These are phyloP conservation scores for Alternaria hordeiaustralica DNA, from an alignment of 2,329 filamentous ascomycete species.

Conservation along the genomic window DNA sequence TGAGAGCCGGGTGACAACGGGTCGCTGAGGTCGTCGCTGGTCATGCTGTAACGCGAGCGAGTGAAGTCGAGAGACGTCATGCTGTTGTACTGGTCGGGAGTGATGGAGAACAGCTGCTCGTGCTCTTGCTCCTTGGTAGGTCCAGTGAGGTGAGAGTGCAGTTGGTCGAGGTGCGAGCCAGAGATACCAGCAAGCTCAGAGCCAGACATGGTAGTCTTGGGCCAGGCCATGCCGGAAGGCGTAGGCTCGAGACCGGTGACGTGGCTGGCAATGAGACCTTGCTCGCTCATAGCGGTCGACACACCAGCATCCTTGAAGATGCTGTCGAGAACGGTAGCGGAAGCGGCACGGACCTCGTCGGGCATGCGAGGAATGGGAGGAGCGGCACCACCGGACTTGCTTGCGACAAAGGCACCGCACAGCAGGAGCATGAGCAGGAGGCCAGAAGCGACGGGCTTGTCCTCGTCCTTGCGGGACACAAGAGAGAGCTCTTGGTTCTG, in stretches of 20 bases:
- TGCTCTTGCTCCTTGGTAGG: slow-evolving; percentile 85
- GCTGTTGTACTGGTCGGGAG: slow-evolving; percentile 85
- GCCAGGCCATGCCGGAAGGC: slow-evolving; percentile 47
- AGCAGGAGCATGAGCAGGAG: slow-evolving; percentile 95
- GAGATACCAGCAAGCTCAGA: slow-evolving; percentile 47
- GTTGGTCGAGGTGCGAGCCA: slow-evolving; percentile 46
- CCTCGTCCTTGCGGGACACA: slow-evolving; percentile 54
- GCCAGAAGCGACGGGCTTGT: slow-evolving; percentile 74
- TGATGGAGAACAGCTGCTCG: slow-evolving; percentile 86
- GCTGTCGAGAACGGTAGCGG: slow-evolving; percentile 77
- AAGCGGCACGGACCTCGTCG: slow-evolving; percentile 79
- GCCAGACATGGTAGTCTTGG: slow-evolving; percentile 46
- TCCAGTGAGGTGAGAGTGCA: slow-evolving; percentile 55
- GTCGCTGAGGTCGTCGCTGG: slow-evolving; percentile 54
- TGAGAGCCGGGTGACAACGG: slow-evolving; percentile 47
- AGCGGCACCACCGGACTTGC: slow-evolving; percentile 75
- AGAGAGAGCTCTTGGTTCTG: slow-evolving; percentile 51
- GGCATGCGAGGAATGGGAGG: slow-evolving; percentile 78
- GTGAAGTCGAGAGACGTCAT: slow-evolving; percentile 78
- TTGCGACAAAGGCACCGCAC: slow-evolving; percentile 93
- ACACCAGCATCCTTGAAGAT: slow-evolving; percentile 83
- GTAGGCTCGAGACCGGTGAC: slow-evolving; percentile 49
- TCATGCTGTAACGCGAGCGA: slow-evolving; percentile 55
- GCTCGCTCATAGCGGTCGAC: slow-evolving; percentile 45
- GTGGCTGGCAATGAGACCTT: slow-evolving; percentile 60